A percentile compares a stretch with the other conserved stretches of the same genome.
These are phyloP conservation scores for Aspergillus bombycis DNA, from an alignment of 2,329 filamentous ascomycete species.

Conservation along the genomic window DNA sequence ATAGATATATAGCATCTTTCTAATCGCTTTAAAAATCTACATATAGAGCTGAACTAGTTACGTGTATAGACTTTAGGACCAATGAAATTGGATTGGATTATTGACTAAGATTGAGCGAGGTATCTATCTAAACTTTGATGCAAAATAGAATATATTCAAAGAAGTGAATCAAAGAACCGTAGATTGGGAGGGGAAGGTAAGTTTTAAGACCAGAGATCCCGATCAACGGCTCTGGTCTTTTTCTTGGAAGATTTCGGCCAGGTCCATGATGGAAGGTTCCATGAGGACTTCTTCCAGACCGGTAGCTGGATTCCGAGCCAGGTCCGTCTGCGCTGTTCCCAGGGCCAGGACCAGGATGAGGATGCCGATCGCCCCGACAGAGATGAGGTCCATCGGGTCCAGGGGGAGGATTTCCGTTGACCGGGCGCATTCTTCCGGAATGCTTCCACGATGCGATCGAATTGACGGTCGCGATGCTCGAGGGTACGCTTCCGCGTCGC, in stretches of 20 bases:
- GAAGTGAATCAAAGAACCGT: not conserved
- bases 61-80: not conserved
- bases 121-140: not conserved
- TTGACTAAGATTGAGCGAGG: not conserved
- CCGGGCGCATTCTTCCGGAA: slow-evolving; percentile 30
- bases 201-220: not conserved
- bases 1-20: not conserved
- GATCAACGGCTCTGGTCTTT: slow-evolving; percentile 16
- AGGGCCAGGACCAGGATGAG: slow-evolving; percentile 28
- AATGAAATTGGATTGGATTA: not conserved
- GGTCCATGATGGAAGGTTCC: slow-evolving; percentile 9
- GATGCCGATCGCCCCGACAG: slow-evolving; percentile 7
- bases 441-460: slow-evolving; percentile 40
- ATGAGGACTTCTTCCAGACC: slow-evolving; percentile 7
- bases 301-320: slow-evolving; percentile 20
- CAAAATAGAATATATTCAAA: not conserved
- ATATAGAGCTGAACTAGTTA: not conserved
- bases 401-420: slow-evolving; percentile 15
- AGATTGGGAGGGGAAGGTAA: not conserved
- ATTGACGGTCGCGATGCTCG: slow-evolving; percentile 34
- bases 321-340: slow-evolving; percentile 19
- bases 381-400: slow-evolving; percentile 14
- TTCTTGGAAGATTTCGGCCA: slow-evolving; percentile 10
- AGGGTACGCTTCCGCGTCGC: slow-evolving; percentile 26
- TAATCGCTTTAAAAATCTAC: not conserved